Conservation (phyloP, 2,329 filamentous ascomycete genomes). For the Cadophora sp. region DNA sequence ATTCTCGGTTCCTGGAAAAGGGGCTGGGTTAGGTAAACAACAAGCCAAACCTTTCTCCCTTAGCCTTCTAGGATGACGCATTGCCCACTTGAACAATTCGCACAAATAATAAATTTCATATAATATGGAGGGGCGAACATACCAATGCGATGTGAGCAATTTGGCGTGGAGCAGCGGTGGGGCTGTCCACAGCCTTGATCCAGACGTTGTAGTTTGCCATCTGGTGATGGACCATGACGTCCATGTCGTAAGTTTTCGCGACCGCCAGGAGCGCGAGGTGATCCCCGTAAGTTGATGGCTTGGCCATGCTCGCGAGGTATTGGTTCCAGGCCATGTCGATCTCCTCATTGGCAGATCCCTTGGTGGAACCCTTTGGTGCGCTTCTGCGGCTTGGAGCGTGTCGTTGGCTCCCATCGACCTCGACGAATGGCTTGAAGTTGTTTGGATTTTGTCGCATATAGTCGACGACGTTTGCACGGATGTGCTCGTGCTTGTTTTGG, state of each 20-base stretch:
- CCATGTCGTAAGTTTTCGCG: slow-evolving; percentile 63
- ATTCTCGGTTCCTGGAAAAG: background rate
- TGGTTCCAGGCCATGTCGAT: slow-evolving; percentile 58
- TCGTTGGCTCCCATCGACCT: slow-evolving; percentile 48
- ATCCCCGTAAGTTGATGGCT: slow-evolving; percentile 67
- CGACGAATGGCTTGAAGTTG: slow-evolving; percentile 71
- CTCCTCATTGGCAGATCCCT: slow-evolving; percentile 50
- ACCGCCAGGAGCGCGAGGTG: slow-evolving; percentile 74
- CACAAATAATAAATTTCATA: background rate
- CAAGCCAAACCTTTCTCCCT: background rate
- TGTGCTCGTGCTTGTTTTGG: slow-evolving; percentile 61
- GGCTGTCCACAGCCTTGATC: slow-evolving; percentile 46
- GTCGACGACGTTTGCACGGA: slow-evolving; percentile 64
- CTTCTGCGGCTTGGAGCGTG: slow-evolving; percentile 53
- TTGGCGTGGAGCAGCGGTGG: slow-evolving; percentile 19
- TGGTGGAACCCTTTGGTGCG: slow-evolving; percentile 49
- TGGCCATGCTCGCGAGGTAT: slow-evolving; percentile 65
- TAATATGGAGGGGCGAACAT: slow-evolving; percentile 45
- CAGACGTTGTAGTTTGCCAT: slow-evolving; percentile 50
- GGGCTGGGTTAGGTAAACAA: background rate
- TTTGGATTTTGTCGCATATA: slow-evolving; percentile 66
- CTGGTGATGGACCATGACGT: slow-evolving; percentile 64
- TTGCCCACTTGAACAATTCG: background rate
- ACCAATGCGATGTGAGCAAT: slow-evolving; percentile 67
- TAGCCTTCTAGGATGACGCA: background rate